A percentile compares a stretch with the other conserved stretches of the same genome.
These are phyloP conservation scores for Syzygium aromaticum DNA, from an alignment of 345 rosid genomes.

Conservation along the genomic window DNA sequence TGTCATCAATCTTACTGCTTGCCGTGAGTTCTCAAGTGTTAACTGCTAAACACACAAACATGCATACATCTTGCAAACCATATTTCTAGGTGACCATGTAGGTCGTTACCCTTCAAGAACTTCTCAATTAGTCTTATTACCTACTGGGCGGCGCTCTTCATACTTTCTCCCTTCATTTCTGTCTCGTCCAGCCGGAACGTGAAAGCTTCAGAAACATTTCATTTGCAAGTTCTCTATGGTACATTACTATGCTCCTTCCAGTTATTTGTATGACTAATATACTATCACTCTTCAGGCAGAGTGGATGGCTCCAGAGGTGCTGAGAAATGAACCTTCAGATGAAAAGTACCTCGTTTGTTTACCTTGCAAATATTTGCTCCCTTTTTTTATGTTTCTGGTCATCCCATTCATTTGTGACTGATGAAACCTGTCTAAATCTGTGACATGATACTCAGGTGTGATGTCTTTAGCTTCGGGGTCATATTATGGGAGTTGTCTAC, in stretches of 20 bases:
- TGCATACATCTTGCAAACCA: background rate
- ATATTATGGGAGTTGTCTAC: slow-evolving; percentile 93
- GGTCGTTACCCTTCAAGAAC: background rate
- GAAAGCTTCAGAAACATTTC: background rate
- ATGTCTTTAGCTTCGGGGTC: slow-evolving; percentile 91
- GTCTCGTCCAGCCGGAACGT: background rate
- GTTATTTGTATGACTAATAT: background rate
- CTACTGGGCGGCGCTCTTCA: background rate
- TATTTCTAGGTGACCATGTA: background rate
- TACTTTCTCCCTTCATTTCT: background rate
- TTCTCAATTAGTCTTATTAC: background rate
- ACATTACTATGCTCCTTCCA: background rate
- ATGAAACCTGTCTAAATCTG: background rate
- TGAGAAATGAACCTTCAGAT: slow-evolving; percentile 89
- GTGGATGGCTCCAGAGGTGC: slow-evolving; percentile 99
- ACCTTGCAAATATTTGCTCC: background rate
- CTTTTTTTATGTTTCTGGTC: background rate
- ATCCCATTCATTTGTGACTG: too few species aligned
- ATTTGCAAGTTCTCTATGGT: background rate
- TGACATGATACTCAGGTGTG: slow-evolving; percentile 49
- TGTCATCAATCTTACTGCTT: background rate
- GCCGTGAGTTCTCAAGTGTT: background rate
- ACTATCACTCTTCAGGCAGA: slow-evolving; percentile 54
- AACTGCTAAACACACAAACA: background rate
- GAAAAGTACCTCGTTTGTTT: slow-evolving; percentile 52